phyloP scores from a whole-genome alignment of 129 eudicot genomes.

The Lonicera japonica region DNA sequence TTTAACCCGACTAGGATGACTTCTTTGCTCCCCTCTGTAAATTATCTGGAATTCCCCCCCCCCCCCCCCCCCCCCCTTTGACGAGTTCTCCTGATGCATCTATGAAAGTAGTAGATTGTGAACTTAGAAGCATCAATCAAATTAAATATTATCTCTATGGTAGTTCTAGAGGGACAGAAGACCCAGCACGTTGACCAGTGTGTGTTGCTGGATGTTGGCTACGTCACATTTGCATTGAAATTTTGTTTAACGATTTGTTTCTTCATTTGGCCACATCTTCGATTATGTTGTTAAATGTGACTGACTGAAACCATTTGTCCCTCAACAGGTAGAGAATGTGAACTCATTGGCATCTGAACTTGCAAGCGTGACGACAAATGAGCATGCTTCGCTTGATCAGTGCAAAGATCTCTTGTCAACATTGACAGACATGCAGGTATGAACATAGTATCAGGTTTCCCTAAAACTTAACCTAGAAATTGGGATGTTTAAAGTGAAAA shows the following conservation, averaged over 20 bases:
- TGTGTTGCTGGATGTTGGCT: too few relatives aligned
- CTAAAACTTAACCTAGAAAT: background rate
- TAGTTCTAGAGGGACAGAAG: too few relatives aligned
- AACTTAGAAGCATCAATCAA: too few relatives aligned
- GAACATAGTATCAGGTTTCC: background rate
- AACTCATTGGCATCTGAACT: constrained; percentile 61
- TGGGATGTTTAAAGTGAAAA: background rate
- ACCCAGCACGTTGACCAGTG: too few relatives aligned
- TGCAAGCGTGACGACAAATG: constrained; percentile 44
- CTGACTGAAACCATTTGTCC: background rate
- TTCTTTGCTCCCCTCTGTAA: too few relatives aligned
- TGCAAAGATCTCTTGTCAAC: constrained; percentile 64
- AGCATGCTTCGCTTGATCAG: constrained; percentile 42
- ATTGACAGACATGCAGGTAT: constrained; percentile 69
- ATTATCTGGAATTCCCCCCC: too few relatives aligned
- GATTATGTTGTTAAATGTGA: background rate
- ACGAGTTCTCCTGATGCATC: too few relatives aligned
- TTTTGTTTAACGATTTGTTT: constrained; percentile 2
- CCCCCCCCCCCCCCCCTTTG: too few relatives aligned
- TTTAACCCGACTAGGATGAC: too few relatives aligned
- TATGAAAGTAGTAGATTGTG: too few relatives aligned
- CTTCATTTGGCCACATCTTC: background rate
- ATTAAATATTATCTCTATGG: too few relatives aligned
- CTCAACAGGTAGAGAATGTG: constrained; percentile 60
- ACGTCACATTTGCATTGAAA: too few relatives aligned